Evolutionary conservation across 129 eudicot species (phyloP).

Genomic region (Erigeron canadensis): DNA sequence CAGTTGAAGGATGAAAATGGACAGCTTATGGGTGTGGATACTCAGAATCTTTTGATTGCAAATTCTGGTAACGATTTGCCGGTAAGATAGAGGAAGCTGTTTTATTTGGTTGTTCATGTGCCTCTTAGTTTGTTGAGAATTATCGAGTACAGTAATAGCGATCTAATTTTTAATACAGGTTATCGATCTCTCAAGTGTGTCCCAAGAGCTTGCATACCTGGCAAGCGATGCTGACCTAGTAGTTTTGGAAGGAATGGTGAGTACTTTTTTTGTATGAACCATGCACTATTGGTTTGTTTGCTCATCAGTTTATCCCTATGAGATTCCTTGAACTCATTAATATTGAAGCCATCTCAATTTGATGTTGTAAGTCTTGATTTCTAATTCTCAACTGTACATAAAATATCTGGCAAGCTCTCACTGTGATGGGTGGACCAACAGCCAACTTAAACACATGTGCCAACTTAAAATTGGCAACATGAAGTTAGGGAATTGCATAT

Average conservation of each 20-base stretch:
- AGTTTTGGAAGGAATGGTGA: conserved; percentile 96
- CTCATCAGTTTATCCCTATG: neutral
- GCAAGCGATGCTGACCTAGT: conserved; percentile 94
- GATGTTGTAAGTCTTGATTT: neutral
- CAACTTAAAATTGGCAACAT: neutral
- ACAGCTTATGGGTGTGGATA: conserved; percentile 84
- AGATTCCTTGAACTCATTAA: neutral
- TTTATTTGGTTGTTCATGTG: neutral
- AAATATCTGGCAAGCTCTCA: neutral
- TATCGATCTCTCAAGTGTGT: conserved; percentile 82
- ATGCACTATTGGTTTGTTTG: neutral
- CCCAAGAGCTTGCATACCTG: conserved; percentile 91
- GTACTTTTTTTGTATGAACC: conserved; percentile 22
- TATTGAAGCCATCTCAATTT: neutral
- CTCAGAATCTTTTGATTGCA: conserved; percentile 82
- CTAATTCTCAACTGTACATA: neutral
- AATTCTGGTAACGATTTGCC: conserved; percentile 99
- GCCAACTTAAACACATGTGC: neutral
- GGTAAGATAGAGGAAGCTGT: conserved; percentile 48
- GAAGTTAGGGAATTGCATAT: neutral
- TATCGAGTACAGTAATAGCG: neutral
- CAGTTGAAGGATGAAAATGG: conserved; percentile 96
- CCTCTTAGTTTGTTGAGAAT: conserved; percentile 9
- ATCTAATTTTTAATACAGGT: conserved; percentile 48
- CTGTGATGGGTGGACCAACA: neutral